phyloP scores from a whole-genome alignment of 2,329 filamentous ascomycete genomes.

The Trichoderma arundinaceum region DNA sequence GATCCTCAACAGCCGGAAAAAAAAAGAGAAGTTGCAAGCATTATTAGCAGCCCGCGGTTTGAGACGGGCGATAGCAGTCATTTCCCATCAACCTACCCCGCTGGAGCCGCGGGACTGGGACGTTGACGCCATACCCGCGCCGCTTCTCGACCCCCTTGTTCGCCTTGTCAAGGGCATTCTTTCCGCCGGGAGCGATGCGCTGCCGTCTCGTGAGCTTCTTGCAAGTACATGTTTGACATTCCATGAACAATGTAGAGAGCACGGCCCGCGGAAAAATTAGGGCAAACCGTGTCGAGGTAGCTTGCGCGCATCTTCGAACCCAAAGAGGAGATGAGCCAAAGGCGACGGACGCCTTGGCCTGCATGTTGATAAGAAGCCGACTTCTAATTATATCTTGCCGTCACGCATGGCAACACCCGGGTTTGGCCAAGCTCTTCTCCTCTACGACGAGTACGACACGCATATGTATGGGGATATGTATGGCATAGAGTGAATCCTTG shows the following conservation, averaged over 20 bases:
- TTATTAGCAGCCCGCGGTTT: conserved; percentile 10
- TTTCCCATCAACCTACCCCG: conserved; percentile 22
- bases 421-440: conserved; percentile 9
- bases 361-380: conserved; percentile 18
- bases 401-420: conserved; percentile 1
- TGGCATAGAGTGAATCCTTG: conserved; percentile 24
- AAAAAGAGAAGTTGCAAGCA: neutral
- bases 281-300: neutral
- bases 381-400: conserved; percentile 30
- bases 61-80: neutral
- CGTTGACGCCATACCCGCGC: conserved; percentile 33
- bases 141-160: conserved; percentile 21
- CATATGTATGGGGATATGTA: conserved; percentile 8
- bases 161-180: conserved; percentile 15
- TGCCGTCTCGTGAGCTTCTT: neutral
- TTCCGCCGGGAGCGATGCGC: conserved; percentile 7
- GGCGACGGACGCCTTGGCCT: conserved; percentile 5
- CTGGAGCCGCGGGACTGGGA: conserved; percentile 31
- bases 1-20: conserved; percentile 8
- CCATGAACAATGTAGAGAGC: neutral
- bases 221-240: neutral
- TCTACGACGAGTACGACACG: conserved; percentile 19
- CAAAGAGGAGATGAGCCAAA: conserved; percentile 23
- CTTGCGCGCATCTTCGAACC: conserved; percentile 17
- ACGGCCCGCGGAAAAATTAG: conserved; percentile 17